Conservation (phyloP, 2,329 filamentous ascomycete genomes). For the Diplodia sapinea region DNA sequence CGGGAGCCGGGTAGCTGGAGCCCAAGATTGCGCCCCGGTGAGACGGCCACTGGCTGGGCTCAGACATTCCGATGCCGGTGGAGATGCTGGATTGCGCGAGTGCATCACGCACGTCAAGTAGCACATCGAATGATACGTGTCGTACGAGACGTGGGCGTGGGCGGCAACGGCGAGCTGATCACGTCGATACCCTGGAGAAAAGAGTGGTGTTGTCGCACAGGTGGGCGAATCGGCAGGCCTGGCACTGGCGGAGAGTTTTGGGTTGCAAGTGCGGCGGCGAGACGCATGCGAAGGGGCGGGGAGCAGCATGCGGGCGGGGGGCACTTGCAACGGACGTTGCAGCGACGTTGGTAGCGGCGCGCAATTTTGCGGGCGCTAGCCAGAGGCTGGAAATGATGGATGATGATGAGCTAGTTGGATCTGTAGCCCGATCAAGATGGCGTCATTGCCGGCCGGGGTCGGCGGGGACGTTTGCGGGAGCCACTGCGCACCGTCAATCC, state of each 20-base stretch:
- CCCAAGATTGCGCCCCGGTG: neutral
- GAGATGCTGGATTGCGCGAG: neutral
- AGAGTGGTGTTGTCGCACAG: neutral
- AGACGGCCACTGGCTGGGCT: neutral
- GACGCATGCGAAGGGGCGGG: neutral
- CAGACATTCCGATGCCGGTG: neutral
- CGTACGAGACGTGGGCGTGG: neutral
- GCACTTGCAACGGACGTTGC: conserved; percentile 8
- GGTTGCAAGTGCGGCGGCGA: neutral
- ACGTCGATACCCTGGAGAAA: neutral
- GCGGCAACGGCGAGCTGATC: neutral
- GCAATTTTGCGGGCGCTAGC: conserved; percentile 1
- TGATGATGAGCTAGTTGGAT: neutral
- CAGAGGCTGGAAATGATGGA: neutral
- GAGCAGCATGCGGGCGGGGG: neutral
- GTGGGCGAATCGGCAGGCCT: neutral
- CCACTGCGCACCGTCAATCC: conserved; percentile 14
- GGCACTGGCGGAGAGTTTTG: conserved; percentile 3
- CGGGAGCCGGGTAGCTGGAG: neutral
- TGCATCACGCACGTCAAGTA: neutral
- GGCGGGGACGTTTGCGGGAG: neutral
- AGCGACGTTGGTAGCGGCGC: conserved; percentile 18
- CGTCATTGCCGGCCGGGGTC: conserved; percentile 22
- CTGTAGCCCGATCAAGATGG: neutral
- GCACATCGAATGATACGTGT: neutral